Conservation (phyloP, 306 rosid species). For the Rosa chinensis region DNA sequence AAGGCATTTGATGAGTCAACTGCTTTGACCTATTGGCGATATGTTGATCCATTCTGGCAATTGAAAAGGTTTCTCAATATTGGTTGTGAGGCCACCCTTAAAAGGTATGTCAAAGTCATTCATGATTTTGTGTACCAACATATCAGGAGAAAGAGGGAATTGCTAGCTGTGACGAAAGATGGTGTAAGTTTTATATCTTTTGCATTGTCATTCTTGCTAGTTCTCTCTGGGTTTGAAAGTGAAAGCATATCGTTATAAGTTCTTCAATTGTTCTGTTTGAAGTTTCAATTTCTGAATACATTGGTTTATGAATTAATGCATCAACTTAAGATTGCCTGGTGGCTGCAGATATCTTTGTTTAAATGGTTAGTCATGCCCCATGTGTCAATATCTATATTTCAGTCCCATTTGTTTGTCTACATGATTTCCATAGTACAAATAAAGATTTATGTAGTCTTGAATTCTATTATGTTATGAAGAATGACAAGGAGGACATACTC, state of each 20-base stretch:
- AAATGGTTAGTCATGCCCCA: background rate
- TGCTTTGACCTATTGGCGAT: constrained; percentile 56
- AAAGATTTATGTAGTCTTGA: background rate
- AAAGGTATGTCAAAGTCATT: constrained; percentile 40
- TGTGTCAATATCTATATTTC: background rate
- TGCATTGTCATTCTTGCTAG: background rate
- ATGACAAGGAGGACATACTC: constrained; percentile 69
- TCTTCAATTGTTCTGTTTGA: background rate
- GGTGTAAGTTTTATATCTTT: constrained; percentile 41
- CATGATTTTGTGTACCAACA: constrained; percentile 49
- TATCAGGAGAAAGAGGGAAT: constrained; percentile 41
- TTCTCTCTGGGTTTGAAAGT: background rate
- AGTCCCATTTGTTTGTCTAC: background rate
- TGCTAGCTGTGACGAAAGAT: constrained; percentile 31
- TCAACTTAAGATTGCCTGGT: too few relatives aligned
- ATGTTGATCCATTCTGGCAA: constrained; percentile 67
- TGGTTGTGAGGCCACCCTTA: constrained; percentile 61
- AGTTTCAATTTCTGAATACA: background rate
- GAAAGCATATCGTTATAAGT: background rate
- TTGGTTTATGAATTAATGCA: too few relatives aligned
- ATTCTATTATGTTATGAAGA: constrained; percentile 26
- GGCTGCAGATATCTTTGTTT: too few relatives aligned
- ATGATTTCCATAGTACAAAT: background rate
- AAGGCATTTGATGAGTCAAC: constrained; percentile 67
- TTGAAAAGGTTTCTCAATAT: constrained; percentile 59